A percentile compares a stretch with the other conserved stretches of the same genome.
These are phyloP conservation scores for Aspergillus sp. DNA, from an alignment of 2,329 filamentous ascomycete species.

Conservation along the genomic window DNA sequence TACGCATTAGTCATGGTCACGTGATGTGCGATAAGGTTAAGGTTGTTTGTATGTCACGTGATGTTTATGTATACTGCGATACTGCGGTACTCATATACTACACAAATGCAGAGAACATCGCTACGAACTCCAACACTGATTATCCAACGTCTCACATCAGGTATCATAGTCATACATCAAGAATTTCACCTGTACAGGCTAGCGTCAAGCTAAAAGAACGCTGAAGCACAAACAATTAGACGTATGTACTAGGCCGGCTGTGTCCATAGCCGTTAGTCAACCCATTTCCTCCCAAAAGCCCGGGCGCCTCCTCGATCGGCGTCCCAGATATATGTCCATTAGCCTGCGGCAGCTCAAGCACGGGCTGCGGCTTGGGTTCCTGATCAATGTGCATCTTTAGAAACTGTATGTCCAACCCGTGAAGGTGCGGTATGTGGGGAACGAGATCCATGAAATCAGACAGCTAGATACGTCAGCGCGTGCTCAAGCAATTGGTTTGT, in stretches of 20 bases:
- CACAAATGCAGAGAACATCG: background rate
- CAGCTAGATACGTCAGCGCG: constrained; percentile 33
- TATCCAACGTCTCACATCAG: constrained; percentile 25
- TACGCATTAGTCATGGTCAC: constrained; percentile 21
- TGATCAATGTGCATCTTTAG: constrained; percentile 45
- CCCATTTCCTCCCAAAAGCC: constrained; percentile 30
- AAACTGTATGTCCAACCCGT: constrained; percentile 43
- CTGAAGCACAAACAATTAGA: constrained; percentile 35
- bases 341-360: constrained; percentile 24
- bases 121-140: background rate
- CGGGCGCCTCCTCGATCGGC: constrained; percentile 21
- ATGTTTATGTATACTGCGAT: background rate
- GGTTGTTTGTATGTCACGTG: background rate
- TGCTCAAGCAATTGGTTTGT: background rate
- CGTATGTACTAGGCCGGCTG: constrained; percentile 43
- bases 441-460: constrained; percentile 54
- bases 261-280: constrained; percentile 40
- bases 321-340: constrained; percentile 34
- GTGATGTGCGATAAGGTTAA: background rate
- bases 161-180: constrained; percentile 49
- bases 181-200: constrained; percentile 34
- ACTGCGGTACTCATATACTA: background rate
- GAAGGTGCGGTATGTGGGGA: constrained; percentile 51
- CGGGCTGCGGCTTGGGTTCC: constrained; percentile 31
- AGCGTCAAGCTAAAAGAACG: constrained; percentile 21